Evolutionary conservation across 164 flowering plant species (phyloP), one percentile per base, ranked within the genome.

Genomic region (Aristolochia californica): DNA sequence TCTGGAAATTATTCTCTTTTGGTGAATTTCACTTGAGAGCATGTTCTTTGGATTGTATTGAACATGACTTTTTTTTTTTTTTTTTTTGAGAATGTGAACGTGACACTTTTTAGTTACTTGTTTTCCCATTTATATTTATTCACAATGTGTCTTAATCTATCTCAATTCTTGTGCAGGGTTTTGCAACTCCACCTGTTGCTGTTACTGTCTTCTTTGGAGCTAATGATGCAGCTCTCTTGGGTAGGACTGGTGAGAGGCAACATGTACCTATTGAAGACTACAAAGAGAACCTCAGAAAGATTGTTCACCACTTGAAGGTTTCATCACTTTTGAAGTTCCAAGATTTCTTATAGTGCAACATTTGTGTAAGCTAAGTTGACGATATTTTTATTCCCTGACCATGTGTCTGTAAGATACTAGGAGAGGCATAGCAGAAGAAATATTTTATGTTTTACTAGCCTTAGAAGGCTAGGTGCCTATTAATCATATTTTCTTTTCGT

Each of bases 181-280:
- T 76, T 25, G 26, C 59, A 21, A 72, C 72, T 1, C 80, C 79
- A 54, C 95, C 91, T 49, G 62, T 62, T 74, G 98, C 81, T 16
- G 69, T 71, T 18, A 89, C 94, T 17, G 56, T 93, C 49, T 93
- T 93, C 79, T 89, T 93, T 68, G 97, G 98, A 52, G 97, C 98
- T 27, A 93, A 89, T 77, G 98, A 93, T 70, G 97, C 98, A 12
- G 94, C 94, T 60, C 77, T 88, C 27, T 56, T 58, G 1, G 94
- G 85, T 25, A 77, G 94, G 70, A 78, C 66, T 23, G 76, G 78
- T 62, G 84, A 77, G 56, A 49, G 72, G 21, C 96, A 87, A 61
- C 88, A 93, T 69, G 94, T 93, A 24, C 98, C 97, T 45, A 54
- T 82, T 62, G 83, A 77, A 64, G 97, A 89, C 72, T 93, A 87